Conservation (phyloP, 441 rosid genomes). For the Breynia disticha region DNA sequence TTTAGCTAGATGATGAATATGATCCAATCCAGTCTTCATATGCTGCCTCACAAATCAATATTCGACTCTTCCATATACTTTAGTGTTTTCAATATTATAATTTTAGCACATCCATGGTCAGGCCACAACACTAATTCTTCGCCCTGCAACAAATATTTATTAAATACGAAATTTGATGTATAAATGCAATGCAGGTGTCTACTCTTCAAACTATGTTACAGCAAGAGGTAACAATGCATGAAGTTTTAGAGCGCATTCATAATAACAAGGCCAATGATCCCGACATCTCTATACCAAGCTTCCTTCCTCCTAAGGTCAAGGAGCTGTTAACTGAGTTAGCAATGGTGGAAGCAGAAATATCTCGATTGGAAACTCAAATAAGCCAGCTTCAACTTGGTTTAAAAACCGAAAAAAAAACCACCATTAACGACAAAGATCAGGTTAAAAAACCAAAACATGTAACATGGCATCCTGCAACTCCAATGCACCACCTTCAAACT, state of each 20-base stretch:
- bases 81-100: too few species aligned
- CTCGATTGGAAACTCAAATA: conserved; percentile 61
- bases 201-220: conserved; percentile 63
- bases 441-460: conserved; percentile 32
- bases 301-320: conserved; percentile 85
- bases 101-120: too few species aligned
- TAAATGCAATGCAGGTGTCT: conserved; percentile 30
- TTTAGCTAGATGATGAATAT: too few species aligned
- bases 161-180: background rate
- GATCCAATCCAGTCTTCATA: too few species aligned
- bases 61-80: too few species aligned
- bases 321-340: conserved; percentile 68
- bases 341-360: conserved; percentile 66
- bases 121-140: too few species aligned
- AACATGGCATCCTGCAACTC: conserved; percentile 18
- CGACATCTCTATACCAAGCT: conserved; percentile 41
- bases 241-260: conserved; percentile 40
- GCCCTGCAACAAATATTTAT: background rate
- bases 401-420: conserved; percentile 48
- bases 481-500: conserved; percentile 16
- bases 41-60: too few species aligned
- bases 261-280: conserved; percentile 34
- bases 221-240: conserved; percentile 70
- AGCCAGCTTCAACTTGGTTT: conserved; percentile 48
- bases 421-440: conserved; percentile 15